A percentile compares a stretch with the other conserved stretches of the same genome.
phyloP scores from a whole-genome alignment of 177 flowering plant species.

The Vitis hybrid region DNA sequence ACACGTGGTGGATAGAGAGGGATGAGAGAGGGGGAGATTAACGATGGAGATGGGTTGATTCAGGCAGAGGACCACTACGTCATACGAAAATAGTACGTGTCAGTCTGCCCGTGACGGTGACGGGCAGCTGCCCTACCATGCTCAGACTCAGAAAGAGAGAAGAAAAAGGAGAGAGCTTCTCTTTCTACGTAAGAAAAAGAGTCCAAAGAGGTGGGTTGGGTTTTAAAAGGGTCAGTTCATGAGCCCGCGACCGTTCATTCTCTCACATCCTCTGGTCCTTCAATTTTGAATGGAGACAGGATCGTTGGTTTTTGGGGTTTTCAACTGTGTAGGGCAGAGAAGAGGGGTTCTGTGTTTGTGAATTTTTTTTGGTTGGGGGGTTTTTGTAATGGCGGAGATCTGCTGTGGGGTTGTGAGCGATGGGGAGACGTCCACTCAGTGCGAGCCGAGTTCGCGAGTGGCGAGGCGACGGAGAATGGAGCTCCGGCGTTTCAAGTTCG shows the following conservation, averaged over 20 bases:
- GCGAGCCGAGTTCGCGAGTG: slow-evolving; percentile 41
- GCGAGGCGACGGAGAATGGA: slow-evolving; percentile 75
- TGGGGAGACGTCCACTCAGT: slow-evolving; percentile 25
- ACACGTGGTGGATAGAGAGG: slow-evolving; percentile 24
- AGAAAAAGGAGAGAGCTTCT: too few relatives aligned
- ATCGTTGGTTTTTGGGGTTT: not conserved
- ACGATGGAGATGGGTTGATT: slow-evolving; percentile 30
- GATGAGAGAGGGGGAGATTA: slow-evolving; percentile 10
- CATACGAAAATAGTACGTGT: slow-evolving; percentile 20
- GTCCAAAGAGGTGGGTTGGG: too few relatives aligned
- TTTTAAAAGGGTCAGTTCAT: not conserved
- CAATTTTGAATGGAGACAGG: not conserved
- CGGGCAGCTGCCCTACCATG: slow-evolving; percentile 33
- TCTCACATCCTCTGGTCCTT: too few relatives aligned
- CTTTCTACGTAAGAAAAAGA: too few relatives aligned
- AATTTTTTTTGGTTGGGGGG: too few relatives aligned
- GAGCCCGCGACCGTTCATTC: slow-evolving; percentile 7
- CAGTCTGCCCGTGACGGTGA: slow-evolving; percentile 28
- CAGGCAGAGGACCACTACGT: slow-evolving; percentile 26
- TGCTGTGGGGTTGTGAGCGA: slow-evolving; percentile 52
- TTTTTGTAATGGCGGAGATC: slow-evolving; percentile 58
- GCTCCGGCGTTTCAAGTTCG: slow-evolving; percentile 47
- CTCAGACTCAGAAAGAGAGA: slow-evolving; percentile 5
- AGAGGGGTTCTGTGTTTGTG: not conserved
- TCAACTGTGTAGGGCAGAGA: too few relatives aligned